Evolutionary conservation across 2,329 filamentous ascomycete genomes (phyloP).

Genomic region (Malbranchea cinnamomea): DNA sequence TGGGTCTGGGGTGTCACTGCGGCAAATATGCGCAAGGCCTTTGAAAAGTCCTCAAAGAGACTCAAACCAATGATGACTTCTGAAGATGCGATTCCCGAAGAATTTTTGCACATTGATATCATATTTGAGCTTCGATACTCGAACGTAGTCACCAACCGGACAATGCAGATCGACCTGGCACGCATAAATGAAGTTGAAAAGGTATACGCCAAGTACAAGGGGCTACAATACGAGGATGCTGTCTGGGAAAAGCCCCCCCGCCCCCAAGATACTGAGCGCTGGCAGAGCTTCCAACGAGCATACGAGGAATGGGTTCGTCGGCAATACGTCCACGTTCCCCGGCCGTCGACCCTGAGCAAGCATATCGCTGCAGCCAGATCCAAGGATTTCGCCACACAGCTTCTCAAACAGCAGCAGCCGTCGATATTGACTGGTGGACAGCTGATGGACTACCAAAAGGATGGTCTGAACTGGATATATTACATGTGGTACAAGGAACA

Average conservation of each 20-base stretch:
- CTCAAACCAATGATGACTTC: constrained; percentile 52
- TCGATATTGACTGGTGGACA: constrained; percentile 58
- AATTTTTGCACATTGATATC: constrained; percentile 73
- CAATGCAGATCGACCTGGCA: constrained; percentile 54
- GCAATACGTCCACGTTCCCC: constrained; percentile 52
- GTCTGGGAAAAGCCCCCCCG: constrained; percentile 77
- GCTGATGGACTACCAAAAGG: constrained; percentile 84
- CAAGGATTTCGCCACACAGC: constrained; percentile 47
- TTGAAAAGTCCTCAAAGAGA: constrained; percentile 52
- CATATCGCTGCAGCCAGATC: constrained; percentile 54
- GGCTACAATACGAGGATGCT: constrained; percentile 74
- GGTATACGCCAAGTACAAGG: constrained; percentile 81
- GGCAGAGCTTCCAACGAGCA: constrained; percentile 64
- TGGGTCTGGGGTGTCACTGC: constrained; percentile 69
- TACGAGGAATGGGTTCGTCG: constrained; percentile 78
- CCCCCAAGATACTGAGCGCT: constrained; percentile 46
- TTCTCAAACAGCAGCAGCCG: constrained; percentile 60
- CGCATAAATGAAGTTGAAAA: constrained; percentile 57
- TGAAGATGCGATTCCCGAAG: constrained; percentile 73
- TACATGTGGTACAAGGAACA: constrained; percentile 71
- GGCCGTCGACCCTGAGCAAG: constrained; percentile 42
- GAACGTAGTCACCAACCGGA: constrained; percentile 39
- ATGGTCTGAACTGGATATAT: constrained; percentile 89
- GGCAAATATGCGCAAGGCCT: constrained; percentile 53
- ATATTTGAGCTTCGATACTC: constrained; percentile 67